Conservation (phyloP, 2,329 filamentous ascomycete species). For the Fusarium temperatum region DNA sequence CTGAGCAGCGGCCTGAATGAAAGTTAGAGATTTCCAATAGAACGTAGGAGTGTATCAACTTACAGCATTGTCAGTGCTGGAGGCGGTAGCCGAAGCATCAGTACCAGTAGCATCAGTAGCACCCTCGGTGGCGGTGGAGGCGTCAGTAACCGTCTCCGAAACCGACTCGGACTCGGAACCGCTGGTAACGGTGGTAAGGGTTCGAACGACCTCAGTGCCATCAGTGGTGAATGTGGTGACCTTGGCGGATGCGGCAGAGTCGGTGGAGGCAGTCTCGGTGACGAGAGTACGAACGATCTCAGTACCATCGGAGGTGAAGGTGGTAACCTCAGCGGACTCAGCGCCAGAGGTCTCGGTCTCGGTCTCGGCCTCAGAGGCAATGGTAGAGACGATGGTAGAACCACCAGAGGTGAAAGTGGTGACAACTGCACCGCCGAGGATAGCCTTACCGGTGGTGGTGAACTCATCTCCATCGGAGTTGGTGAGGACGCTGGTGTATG, state of each 20-base stretch:
- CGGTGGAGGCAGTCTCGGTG: constrained; percentile 28
- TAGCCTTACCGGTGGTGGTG: constrained; percentile 30
- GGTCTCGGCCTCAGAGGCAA: constrained; percentile 13
- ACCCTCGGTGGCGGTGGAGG: constrained; percentile 25
- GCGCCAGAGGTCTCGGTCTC: constrained; percentile 12
- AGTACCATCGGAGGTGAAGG: constrained; percentile 33
- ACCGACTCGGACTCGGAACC: constrained; percentile 18
- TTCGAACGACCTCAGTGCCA: constrained; percentile 29
- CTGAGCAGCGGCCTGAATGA: constrained; percentile 46
- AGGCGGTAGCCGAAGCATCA: constrained; percentile 32
- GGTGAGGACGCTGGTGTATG: constrained; percentile 43
- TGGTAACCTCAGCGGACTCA: constrained; percentile 22
- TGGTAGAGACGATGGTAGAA: constrained; percentile 31
- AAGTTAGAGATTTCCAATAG: constrained; percentile 10
- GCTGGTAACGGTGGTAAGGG: constrained; percentile 31
- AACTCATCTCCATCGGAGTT: constrained; percentile 34
- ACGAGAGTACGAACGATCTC: constrained; percentile 29
- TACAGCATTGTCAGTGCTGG: constrained; percentile 43
- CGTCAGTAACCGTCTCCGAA: constrained; percentile 33
- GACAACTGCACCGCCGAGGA: constrained; percentile 21
- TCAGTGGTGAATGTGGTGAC: constrained; percentile 37
- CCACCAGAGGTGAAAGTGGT: constrained; percentile 36
- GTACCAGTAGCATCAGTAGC: constrained; percentile 18
- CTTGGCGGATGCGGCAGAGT: constrained; percentile 15
- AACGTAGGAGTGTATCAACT: constrained; percentile 19